Evolutionary conservation across 768 basidiomycete species (phyloP), one percentile per base, ranked within the genome.

Genomic region (Hypholoma sublateritium): DNA sequence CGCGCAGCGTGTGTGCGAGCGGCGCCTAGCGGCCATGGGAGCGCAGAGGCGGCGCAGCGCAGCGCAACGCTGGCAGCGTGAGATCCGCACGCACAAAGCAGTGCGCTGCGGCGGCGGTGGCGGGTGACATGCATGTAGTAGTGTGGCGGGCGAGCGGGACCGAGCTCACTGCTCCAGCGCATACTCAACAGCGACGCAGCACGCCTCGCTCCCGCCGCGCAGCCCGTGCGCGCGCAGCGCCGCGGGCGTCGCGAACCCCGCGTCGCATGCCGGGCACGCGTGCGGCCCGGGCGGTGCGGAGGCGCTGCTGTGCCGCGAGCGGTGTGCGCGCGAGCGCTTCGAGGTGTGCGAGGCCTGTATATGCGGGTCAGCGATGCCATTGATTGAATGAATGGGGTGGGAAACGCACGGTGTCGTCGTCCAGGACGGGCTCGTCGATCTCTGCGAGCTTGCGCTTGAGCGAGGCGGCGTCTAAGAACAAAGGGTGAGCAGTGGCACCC

Each of bases 241-340:
- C 53, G 84, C 78, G n/a, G 69, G 77, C 9, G 84, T 80, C 47
- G 79, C 69, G 67, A 91, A 91, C 59, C 75, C 80, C 21, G 83
- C 75, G 65, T 91, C 88, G 66, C 89, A 91, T 8, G 89, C 89
- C 24, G 89, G 82, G 76, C 89, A 91, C 2, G 87, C 79, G 66
- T 85, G 83, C 49, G 78, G 77, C 36, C 76, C 73, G 45, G 85
- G 74, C 41, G 76, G 73, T 42, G 58, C 69, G 47, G 72, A 69
- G 54, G 73, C 62, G 66, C 68, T 73, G 61, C 68, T 77, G 53
- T 51, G 58, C 19, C 62, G 60, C 37, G 64, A 67, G n/a, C 65
- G 68, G 44, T 71, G 69, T 19, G 70, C 78, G 49, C 82, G 81
- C 28, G 85, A 84, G 53, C 83, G 80, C 73, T 85, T 87, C 42